These are phyloP conservation scores for Haberlea rhodopensis DNA, from an alignment of 257 asterid species.

Conservation along the genomic window DNA sequence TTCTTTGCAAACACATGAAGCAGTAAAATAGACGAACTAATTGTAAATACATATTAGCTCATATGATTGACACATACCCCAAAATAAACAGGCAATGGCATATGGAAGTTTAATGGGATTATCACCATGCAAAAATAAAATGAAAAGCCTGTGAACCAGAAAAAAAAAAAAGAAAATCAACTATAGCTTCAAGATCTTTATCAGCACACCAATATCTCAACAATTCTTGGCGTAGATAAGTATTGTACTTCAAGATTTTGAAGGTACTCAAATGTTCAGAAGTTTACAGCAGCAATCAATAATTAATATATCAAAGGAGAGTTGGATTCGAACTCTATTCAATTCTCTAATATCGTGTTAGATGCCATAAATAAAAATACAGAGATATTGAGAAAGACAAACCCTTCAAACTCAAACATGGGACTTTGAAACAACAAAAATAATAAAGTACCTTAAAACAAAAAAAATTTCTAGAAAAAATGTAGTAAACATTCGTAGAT, in stretches of 20 bases:
- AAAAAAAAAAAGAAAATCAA: constrained; percentile 12
- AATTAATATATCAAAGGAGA: not conserved
- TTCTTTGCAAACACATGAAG: too few species aligned
- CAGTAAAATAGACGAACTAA: too few species aligned
- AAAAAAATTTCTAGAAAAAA: too few species aligned
- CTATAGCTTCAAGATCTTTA: too few species aligned
- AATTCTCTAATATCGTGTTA: not conserved
- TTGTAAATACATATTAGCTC: too few species aligned
- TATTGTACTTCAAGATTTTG: not conserved
- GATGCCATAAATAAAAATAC: too few species aligned
- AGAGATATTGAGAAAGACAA: not conserved
- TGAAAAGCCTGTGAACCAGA: constrained; percentile 67
- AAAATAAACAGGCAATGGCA: constrained; percentile 59
- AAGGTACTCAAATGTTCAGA: too few species aligned
- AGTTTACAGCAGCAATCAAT: too few species aligned
- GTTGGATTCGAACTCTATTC: not conserved
- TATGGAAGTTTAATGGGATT: constrained; percentile 66
- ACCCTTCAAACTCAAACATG: not conserved
- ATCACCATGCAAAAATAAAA: constrained; percentile 63
- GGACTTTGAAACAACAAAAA: not conserved
- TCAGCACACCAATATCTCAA: not conserved
- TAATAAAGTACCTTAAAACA: constrained; percentile 63
- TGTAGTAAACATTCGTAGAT: too few species aligned
- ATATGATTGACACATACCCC: too few species aligned
- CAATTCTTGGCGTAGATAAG: not conserved